These are phyloP conservation scores for Leptographium procerum DNA, from an alignment of 2,329 filamentous ascomycete species.

Conservation along the genomic window DNA sequence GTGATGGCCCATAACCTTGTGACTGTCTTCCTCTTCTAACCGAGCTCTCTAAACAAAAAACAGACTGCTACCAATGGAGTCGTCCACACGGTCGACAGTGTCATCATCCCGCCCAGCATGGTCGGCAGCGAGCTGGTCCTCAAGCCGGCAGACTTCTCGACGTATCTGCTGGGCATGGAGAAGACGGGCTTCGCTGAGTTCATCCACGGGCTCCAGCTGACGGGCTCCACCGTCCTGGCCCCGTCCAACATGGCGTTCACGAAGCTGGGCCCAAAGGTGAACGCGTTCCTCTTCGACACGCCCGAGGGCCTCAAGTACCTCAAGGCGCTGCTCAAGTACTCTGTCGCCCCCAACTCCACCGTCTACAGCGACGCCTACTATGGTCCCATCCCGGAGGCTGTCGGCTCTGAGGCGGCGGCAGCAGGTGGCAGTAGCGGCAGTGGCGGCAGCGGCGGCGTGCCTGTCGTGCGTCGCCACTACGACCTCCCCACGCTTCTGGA, in stretches of 20 bases:
- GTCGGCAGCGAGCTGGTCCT: constrained; percentile 44
- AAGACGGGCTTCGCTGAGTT: constrained; percentile 61
- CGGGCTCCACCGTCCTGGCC: constrained; percentile 68
- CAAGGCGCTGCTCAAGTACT: constrained; percentile 66
- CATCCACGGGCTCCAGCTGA: constrained; percentile 39
- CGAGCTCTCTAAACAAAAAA: no score
- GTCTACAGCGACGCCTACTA: constrained; percentile 80
- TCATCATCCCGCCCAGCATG: constrained; percentile 66
- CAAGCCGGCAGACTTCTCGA: constrained; percentile 67
- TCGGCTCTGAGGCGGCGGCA: constrained; percentile 25
- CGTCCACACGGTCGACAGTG: constrained; percentile 62
- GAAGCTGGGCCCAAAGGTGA: constrained; percentile 59
- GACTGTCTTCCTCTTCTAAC: no score
- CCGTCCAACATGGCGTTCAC: constrained; percentile 73
- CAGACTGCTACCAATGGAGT: constrained; percentile 67
- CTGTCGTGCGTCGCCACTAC: constrained; percentile 48
- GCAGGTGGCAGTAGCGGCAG: no score
- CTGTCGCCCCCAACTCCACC: constrained; percentile 61
- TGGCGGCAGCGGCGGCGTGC: constrained; percentile 33
- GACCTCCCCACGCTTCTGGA: constrained; percentile 64
- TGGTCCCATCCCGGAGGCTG: constrained; percentile 21
- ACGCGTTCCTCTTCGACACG: constrained; percentile 77
- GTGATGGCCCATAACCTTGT: no score
- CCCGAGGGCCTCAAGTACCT: constrained; percentile 63
- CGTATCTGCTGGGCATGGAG: constrained; percentile 59